Evolutionary conservation across 2,329 filamentous ascomycete species (phyloP).

Genomic region (Periconia macrospinosa): DNA sequence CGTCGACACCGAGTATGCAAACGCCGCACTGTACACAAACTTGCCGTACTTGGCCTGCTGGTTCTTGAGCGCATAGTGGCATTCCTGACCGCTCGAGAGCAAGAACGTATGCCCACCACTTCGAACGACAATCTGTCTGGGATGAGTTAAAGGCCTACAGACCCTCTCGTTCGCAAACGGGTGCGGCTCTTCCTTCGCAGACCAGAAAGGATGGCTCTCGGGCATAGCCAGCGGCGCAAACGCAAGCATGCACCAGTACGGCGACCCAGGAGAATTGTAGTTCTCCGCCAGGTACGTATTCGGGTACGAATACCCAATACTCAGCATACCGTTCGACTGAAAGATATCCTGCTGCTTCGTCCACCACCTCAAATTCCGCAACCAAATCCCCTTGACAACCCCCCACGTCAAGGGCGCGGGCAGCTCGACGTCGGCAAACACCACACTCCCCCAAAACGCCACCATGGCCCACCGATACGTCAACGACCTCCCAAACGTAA

Average conservation of each 20-base stretch:
- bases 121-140: constrained; percentile 72
- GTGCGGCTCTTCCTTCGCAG: constrained; percentile 64
- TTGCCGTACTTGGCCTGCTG: constrained; percentile 81
- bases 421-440: constrained; percentile 74
- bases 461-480: constrained; percentile 85
- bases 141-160: constrained; percentile 65
- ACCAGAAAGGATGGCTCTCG: constrained; percentile 74
- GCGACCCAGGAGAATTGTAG: constrained; percentile 73
- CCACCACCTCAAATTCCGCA: constrained; percentile 80
- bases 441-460: constrained; percentile 79
- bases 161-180: constrained; percentile 59
- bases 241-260: constrained; percentile 79
- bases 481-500: constrained; percentile 76
- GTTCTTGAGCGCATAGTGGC: constrained; percentile 78
- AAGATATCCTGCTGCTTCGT: constrained; percentile 74
- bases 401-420: constrained; percentile 75
- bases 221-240: constrained; percentile 75
- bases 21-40: constrained; percentile 76
- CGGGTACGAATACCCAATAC: constrained; percentile 75
- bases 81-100: constrained; percentile 72
- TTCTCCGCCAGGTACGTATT: constrained; percentile 84
- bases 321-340: constrained; percentile 73
- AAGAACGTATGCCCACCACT: constrained; percentile 76
- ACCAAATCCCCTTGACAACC: constrained; percentile 73
- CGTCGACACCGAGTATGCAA: constrained; percentile 76